Percentiles rank a stretch among this genome's conserved stretches.
phyloP scores from a whole-genome alignment of 1,139 yeast genomes.

The Wickerhamiella pararugosa region DNA sequence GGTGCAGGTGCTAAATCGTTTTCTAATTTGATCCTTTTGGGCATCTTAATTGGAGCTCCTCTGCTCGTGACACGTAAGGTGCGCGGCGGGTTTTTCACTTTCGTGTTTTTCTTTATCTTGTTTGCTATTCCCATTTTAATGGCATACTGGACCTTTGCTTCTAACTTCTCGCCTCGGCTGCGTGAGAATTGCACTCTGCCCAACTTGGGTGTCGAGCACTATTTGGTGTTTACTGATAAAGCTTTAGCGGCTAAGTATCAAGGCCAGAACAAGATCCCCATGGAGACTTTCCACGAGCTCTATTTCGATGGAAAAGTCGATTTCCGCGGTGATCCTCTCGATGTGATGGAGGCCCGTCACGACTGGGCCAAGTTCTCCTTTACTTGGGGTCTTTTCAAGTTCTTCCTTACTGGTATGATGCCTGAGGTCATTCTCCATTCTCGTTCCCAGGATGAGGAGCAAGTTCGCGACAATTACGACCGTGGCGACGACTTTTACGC shows the following conservation, averaged over 20 bases:
- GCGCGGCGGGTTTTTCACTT: constrained; percentile 50
- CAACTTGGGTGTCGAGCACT: constrained; percentile 60
- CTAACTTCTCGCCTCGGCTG: constrained; percentile 67
- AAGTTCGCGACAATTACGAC: constrained; percentile 89
- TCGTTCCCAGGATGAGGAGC: constrained; percentile 90
- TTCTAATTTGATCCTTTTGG: constrained; percentile 43
- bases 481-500: constrained; percentile 93
- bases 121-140: constrained; percentile 54
- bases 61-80: constrained; percentile 45
- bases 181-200: constrained; percentile 70
- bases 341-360: constrained; percentile 70
- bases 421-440: constrained; percentile 91
- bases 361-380: constrained; percentile 82
- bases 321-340: constrained; percentile 80
- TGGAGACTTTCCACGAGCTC: constrained; percentile 84
- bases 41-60: constrained; percentile 47
- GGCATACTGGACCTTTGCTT: constrained; percentile 69
- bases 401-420: constrained; percentile 74
- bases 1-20: constrained; percentile 77
- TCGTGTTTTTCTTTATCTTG: constrained; percentile 38
- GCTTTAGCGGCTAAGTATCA: constrained; percentile 56
- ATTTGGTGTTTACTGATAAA: constrained; percentile 68
- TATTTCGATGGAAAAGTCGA: constrained; percentile 74
- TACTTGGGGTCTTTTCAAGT: constrained; percentile 64
- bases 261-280: constrained; percentile 68